Base-by-base conservation (phyloP, 345 rosid genomes). In the Citrus medica region DNA sequence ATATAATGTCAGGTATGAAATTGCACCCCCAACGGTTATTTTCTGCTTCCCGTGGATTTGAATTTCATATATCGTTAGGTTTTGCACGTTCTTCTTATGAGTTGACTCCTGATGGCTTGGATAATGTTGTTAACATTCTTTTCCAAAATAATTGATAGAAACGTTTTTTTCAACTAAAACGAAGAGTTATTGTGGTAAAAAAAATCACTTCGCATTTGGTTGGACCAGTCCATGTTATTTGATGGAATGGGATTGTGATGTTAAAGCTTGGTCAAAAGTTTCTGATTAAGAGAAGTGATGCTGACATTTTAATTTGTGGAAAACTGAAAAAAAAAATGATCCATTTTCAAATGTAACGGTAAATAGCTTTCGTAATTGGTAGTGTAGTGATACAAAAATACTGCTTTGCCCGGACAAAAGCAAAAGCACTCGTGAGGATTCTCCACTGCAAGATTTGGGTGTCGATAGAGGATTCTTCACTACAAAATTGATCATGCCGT, bases 1-100 rank as follows among this genome's bases (percentile, higher is more conserved):
- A 93, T 72, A 93, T 94, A 76, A 72, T 93, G 87, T 93, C 98
- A 79, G 98, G 98, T 94, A 83, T 66, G 46, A 46, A 24, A 24
- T 66, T 17, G 16, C 51, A 46, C 2, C 1, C 48, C 53, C 35
- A 83, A 82, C 82, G 85, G 85, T 71, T 58, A 77, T 55, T 9
- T 67, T 75, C 62, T 25, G 19, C 2, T 30, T 2, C 32, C 3
- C 14, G 0, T 5, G 16, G 28, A 28, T 27, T 27, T 13, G 22
- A 27, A 7, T 62, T 62, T 25, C 32, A 4, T 61, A 25, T 25
- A 5, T 27, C 1, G 66, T 62, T 27, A 28, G 7, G 28, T 27
- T 13, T 28, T 62, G 51, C 51, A 3, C 13, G 51, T 12, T 13
- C 17, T 46, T 46, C 17, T 3, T 4, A 46, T 46, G 51, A 46